phyloP scores from a whole-genome alignment of 192 early-diverging fungal genomes.

The Piromyces sp. region DNA sequence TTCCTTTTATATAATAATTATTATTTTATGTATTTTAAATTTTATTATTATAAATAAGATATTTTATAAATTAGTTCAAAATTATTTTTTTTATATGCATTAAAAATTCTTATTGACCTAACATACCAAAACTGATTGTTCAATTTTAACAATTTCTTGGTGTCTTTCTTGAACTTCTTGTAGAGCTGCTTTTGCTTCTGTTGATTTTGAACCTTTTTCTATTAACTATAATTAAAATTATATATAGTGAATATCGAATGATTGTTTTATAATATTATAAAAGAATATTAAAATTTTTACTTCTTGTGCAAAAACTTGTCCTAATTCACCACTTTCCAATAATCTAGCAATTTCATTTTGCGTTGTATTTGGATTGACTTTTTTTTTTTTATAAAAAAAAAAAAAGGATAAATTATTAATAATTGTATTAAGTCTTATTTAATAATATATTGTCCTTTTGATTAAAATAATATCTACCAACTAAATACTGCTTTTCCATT shows the following conservation, averaged over 20 bases:
- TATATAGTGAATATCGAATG: too few species aligned
- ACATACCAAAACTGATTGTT: constrained; percentile 63
- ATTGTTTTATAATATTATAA: too few species aligned
- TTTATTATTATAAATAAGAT: background rate
- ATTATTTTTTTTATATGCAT: too few species aligned
- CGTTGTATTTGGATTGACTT: constrained; percentile 67
- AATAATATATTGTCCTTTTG: too few species aligned
- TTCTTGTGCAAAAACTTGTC: constrained; percentile 68
- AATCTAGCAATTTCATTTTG: constrained; percentile 42
- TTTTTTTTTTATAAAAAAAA: background rate
- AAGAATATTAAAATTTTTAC: too few species aligned
- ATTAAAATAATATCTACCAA: constrained; percentile 41
- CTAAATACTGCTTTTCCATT: constrained; percentile 65
- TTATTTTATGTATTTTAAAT: background rate
- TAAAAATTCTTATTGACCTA: too few species aligned
- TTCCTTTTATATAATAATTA: constrained; percentile 20
- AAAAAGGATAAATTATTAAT: too few species aligned
- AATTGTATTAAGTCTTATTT: too few species aligned
- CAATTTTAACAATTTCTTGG: constrained; percentile 71
- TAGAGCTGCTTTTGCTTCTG: constrained; percentile 53
- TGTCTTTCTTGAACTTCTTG: constrained; percentile 71
- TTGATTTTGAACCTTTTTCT: constrained; percentile 46
- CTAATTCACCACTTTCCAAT: constrained; percentile 31
- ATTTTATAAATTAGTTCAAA: too few species aligned
- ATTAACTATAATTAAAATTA: constrained; percentile 18